Conservation (phyloP, 208 protist genomes). For the Naegleria lovaniensis region DNA sequence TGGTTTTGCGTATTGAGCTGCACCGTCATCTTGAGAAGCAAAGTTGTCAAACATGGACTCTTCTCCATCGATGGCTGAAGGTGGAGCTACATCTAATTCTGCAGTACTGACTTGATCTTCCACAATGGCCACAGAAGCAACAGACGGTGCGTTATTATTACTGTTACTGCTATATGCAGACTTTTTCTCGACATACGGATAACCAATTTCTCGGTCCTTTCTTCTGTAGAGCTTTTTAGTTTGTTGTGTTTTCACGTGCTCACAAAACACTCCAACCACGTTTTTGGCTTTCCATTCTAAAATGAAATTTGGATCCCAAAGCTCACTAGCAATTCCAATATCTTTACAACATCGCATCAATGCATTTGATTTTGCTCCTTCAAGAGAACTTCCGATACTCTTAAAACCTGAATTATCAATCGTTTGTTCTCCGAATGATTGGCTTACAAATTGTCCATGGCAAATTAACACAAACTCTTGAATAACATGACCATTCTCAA, state of each 20-base stretch:
- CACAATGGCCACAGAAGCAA: neutral
- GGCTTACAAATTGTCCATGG: conserved; percentile 14
- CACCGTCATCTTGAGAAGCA: neutral
- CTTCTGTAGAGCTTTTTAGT: neutral
- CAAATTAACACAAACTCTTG: conserved; percentile 19
- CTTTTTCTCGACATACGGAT: neutral
- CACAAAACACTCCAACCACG: conserved; percentile 25
- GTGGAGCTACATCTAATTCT: neutral
- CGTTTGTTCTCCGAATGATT: conserved; percentile 6
- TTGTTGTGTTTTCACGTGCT: neutral
- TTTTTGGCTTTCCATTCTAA: conserved; percentile 38
- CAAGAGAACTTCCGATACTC: neutral
- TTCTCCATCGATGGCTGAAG: neutral
- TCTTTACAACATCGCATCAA: conserved; percentile 52
- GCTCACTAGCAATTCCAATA: conserved; percentile 33
- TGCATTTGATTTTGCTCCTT: conserved; percentile 49
- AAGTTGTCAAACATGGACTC: neutral
- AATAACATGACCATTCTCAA: neutral
- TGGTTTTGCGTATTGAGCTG: neutral
- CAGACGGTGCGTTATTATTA: neutral
- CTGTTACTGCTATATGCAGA: neutral
- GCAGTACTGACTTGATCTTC: neutral
- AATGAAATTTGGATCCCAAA: conserved; percentile 49
- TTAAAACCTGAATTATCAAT: neutral
- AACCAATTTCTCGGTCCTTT: neutral